Evolutionary conservation across 495 filamentous ascomycete genomes (phyloP).

Genomic region (Penicillium paradoxum): DNA sequence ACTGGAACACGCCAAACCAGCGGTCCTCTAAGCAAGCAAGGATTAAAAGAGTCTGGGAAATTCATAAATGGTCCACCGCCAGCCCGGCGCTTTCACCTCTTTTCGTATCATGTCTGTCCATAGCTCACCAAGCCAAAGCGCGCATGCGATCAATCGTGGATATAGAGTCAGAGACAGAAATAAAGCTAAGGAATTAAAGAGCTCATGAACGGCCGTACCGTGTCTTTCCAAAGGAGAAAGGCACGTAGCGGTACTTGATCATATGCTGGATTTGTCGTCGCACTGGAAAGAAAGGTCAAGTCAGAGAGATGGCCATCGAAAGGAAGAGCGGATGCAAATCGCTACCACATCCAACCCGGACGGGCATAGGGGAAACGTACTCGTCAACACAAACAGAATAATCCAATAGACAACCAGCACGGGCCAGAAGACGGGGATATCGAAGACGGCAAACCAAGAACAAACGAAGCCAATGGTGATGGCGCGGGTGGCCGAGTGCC

Average conservation of each 20-base stretch:
- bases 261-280: conserved; percentile 98
- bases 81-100: conserved; percentile 7
- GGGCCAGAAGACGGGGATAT: conserved; percentile 98
- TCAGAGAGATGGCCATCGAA: neutral
- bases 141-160: conserved; percentile 11
- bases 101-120: conserved; percentile 17
- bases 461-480: conserved; percentile 79
- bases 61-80: conserved; percentile 18
- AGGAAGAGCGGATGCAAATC: neutral
- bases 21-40: conserved; percentile 14
- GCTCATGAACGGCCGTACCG: conserved; percentile 55
- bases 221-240: conserved; percentile 89
- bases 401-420: conserved; percentile 98
- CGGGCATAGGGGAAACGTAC: conserved; percentile 49
- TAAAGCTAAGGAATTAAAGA: neutral
- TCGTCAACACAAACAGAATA: conserved; percentile 90
- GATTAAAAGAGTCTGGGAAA: conserved; percentile 16
- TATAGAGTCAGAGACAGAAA: conserved; percentile 14
- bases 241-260: conserved; percentile 99
- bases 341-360: neutral
- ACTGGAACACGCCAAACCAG: conserved; percentile 7
- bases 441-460: conserved; percentile 88
- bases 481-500: conserved; percentile 89
- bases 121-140: conserved; percentile 9
- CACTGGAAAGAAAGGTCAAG: conserved; percentile 55